A percentile compares a stretch with the other conserved stretches of the same genome.
These are phyloP conservation scores for Saccharomyces kudriavzevii DNA, from an alignment of 805 yeast species.

Conservation along the genomic window DNA sequence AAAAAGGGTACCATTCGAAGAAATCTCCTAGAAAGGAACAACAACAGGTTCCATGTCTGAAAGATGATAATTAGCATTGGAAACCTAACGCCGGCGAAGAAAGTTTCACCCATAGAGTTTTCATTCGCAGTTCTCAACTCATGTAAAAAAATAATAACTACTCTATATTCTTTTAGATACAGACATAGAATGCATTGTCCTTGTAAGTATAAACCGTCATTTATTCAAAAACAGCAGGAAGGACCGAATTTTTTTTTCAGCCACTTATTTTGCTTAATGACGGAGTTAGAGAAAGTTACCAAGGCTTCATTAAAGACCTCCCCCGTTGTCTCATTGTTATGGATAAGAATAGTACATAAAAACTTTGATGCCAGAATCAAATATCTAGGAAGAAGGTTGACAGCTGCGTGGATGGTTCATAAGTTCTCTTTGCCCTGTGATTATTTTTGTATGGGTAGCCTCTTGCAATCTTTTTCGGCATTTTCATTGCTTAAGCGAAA, in stretches of 20 bases:
- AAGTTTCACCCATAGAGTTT: background rate
- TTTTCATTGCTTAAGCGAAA: background rate
- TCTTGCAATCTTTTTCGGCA: background rate
- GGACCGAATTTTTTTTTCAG: background rate
- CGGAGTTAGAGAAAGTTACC: background rate
- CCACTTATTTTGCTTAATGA: background rate
- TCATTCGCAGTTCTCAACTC: background rate
- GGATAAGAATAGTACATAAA: background rate
- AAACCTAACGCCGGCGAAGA: background rate
- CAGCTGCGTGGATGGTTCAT: background rate
- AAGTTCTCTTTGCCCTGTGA: background rate
- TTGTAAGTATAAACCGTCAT: background rate
- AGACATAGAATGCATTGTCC: background rate
- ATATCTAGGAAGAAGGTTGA: background rate
- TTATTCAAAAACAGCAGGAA: background rate
- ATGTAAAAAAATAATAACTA: too few relatives aligned
- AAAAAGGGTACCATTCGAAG: conserved; percentile 14
- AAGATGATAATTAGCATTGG: background rate
- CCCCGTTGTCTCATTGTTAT: too few relatives aligned
- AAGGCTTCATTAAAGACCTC: background rate
- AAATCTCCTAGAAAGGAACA: background rate
- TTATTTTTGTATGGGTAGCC: background rate
- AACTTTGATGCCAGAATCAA: too few relatives aligned
- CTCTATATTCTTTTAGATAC: background rate
- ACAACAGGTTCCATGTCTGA: background rate